Base-by-base conservation (phyloP, 1,284 basidiomycete genomes). In the Microbotryum scabiosae region DNA sequence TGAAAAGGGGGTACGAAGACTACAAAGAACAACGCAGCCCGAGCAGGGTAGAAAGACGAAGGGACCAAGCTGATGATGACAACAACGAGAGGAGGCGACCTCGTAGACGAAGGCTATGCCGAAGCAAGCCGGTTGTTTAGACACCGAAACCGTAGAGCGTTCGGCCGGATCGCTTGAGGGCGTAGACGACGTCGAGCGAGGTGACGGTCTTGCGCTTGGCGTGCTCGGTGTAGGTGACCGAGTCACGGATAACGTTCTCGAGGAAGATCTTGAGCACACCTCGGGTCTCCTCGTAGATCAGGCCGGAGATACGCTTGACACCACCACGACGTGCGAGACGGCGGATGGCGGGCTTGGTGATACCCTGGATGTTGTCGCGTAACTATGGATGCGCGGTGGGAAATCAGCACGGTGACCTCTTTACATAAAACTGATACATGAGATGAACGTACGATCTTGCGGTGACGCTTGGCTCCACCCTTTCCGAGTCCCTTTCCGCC, bases 321-420 rank as follows among this genome's bases (percentile, higher is more conserved):
- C 89, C 89, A 75, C 90, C 91, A 82, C 90, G 86, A 76, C 90
- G 88, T 51, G 90, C 90, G 67, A 94, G 86, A 81, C 90, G 88
- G 72, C 90, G 87, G 76, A 93, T 91, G 70, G 89, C 88, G 70
- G 87, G 88, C 81, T 90, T 91, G 72, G 87, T 90, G 75, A 90
- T 88, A n/a, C 83, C 85, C 78, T 87, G 85, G 75, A 88, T 88
- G 81, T 88, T 88, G 79, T 88, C 86, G 73, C 73, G 68, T 67
- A 67, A 59, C 71, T n/a, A n/a, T n/a, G n/a, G n/a, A n/a, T n/a
- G n/a, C n/a, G n/a, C n/a, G n/a, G n/a, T n/a, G n/a, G n/a, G n/a
- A n/a, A n/a, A n/a, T n/a, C n/a, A n/a, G n/a, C n/a, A n/a, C n/a
- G n/a, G n/a, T n/a, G n/a, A n/a, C n/a, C n/a, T n/a, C n/a, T n/a